Percentiles rank a stretch among this genome's conserved stretches.
phyloP scores from a whole-genome alignment of 495 filamentous ascomycete species.

The Penicilliopsis zonata region DNA sequence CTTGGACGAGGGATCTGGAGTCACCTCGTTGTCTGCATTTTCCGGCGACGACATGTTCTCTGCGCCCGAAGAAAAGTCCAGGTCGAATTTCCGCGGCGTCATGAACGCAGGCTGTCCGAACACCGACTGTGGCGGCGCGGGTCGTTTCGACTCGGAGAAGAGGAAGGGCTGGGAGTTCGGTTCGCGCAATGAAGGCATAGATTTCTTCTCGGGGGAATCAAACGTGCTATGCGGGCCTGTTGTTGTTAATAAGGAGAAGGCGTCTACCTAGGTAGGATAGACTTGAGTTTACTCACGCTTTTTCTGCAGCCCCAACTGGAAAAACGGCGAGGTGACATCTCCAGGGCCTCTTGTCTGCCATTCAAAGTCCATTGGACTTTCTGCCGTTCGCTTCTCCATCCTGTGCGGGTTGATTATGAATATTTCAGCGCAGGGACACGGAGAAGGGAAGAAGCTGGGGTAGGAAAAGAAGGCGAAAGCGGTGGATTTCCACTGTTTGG shows the following conservation, averaged over 20 bases:
- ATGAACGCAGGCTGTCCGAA: conserved; percentile 65
- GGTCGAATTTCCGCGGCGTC: conserved; percentile 63
- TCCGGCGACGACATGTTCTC: conserved; percentile 68
- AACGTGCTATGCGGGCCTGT: conserved; percentile 39
- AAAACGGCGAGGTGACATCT: conserved; percentile 47
- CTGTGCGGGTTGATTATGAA: conserved; percentile 8
- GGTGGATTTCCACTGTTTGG: neutral
- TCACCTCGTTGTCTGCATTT: conserved; percentile 56
- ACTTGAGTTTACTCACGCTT: conserved; percentile 33
- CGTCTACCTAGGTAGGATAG: neutral
- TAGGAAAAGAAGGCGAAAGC: neutral
- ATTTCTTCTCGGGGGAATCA: conserved; percentile 38
- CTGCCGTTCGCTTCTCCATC: conserved; percentile 35
- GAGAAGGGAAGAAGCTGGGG: conserved; percentile 1
- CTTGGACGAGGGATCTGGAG: conserved; percentile 45
- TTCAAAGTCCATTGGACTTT: conserved; percentile 60
- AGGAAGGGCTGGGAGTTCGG: conserved; percentile 36
- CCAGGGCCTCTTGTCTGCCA: conserved; percentile 46
- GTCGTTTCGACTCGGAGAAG: conserved; percentile 23
- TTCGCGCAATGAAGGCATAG: conserved; percentile 32
- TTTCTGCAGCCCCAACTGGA: conserved; percentile 32
- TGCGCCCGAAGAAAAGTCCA: conserved; percentile 65
- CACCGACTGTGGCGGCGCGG: conserved; percentile 17
- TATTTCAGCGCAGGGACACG: too few species aligned
- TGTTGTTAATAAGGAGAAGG: neutral